Evolutionary conservation across 192 early-diverging fungal genomes (phyloP).

Genomic region (Umbelopsis sp.): DNA sequence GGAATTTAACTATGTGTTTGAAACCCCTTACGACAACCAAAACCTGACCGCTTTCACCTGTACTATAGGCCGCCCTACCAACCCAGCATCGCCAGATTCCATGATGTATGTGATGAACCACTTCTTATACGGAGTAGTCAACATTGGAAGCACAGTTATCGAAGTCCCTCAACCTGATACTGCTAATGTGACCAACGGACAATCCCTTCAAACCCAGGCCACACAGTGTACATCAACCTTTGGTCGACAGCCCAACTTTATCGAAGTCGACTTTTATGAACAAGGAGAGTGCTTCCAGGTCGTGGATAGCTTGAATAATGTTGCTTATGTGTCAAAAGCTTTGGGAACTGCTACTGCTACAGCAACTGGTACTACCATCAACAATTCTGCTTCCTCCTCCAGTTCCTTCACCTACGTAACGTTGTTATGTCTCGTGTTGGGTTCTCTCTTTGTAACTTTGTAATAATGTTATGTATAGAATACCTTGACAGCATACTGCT

Average conservation of each 20-base stretch:
- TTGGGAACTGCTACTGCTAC: constrained; percentile 7
- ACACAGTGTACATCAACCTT: constrained; percentile 52
- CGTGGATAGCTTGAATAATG: constrained; percentile 55
- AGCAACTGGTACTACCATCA: neutral
- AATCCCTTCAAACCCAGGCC: constrained; percentile 56
- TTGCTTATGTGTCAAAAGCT: constrained; percentile 38
- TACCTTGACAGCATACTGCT: neutral
- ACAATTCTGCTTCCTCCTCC: constrained; percentile 2
- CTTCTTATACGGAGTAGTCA: constrained; percentile 59
- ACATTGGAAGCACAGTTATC: constrained; percentile 29
- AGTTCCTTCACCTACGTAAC: neutral
- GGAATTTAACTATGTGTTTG: constrained; percentile 69
- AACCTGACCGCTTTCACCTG: constrained; percentile 57
- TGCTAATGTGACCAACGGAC: constrained; percentile 56
- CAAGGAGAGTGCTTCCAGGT: constrained; percentile 51
- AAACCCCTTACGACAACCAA: constrained; percentile 66
- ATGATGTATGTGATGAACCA: constrained; percentile 77
- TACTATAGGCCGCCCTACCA: constrained; percentile 53
- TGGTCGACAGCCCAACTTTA: constrained; percentile 62
- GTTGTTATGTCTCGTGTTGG: neutral
- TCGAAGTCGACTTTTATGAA: constrained; percentile 79
- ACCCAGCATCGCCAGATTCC: constrained; percentile 24
- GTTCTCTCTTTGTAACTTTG: neutral
- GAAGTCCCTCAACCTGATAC: constrained; percentile 55
- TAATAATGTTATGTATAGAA: constrained; percentile 6